A percentile compares a stretch with the other conserved stretches of the same genome.
phyloP scores from a whole-genome alignment of 495 filamentous ascomycete species.

The Tirmania nivea region DNA sequence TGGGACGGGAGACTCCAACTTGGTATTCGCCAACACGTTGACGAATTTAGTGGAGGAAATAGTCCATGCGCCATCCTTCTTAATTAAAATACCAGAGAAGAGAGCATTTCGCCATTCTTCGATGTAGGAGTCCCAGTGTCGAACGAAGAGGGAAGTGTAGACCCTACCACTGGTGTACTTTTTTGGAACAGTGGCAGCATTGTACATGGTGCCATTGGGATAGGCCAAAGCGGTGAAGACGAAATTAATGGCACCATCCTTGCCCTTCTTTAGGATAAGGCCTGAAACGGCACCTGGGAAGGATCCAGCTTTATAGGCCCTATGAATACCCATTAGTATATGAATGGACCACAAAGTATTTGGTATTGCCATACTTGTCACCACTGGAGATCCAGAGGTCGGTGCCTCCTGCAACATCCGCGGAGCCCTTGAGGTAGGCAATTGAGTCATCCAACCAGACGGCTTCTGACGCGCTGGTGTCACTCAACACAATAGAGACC shows the following conservation, averaged over 20 bases:
- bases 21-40: conserved; percentile 37
- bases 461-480: conserved; percentile 39
- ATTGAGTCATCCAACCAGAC: conserved; percentile 50
- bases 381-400: conserved; percentile 33
- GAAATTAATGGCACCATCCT: conserved; percentile 38
- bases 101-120: conserved; percentile 47
- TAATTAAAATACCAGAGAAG: conserved; percentile 47
- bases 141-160: conserved; percentile 48
- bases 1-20: conserved; percentile 38
- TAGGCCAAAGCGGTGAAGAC: conserved; percentile 41
- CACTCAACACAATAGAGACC: conserved; percentile 42
- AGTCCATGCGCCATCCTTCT: conserved; percentile 23
- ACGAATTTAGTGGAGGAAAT: conserved; percentile 24
- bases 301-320: conserved; percentile 36
- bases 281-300: conserved; percentile 52
- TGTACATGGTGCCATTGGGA: conserved; percentile 38
- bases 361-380: conserved; percentile 19
- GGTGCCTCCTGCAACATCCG: conserved; percentile 45
- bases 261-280: conserved; percentile 43
- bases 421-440: conserved; percentile 41
- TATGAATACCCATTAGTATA: conserved; percentile 4
- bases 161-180: conserved; percentile 38
- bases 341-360: not conserved
- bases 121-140: conserved; percentile 57
- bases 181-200: conserved; percentile 33